Evolutionary conservation across 164 flowering plant genomes (phyloP), one percentile per base, ranked within the genome.

Genomic region (Cinnamomum micranthum): DNA sequence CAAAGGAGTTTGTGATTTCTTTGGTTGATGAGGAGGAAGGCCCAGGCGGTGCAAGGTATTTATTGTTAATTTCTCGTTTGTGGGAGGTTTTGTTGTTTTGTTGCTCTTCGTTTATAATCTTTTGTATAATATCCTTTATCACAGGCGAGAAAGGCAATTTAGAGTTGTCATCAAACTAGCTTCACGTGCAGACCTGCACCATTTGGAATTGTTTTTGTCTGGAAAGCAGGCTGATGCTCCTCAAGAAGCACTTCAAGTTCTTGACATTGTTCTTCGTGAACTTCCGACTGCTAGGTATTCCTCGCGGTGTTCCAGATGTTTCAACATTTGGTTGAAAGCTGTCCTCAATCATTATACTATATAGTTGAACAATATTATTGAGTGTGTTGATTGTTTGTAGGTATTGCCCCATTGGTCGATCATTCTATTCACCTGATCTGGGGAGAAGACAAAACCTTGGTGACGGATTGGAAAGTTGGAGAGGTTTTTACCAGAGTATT

Each of bases 211-310:
- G 82, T 96, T 96, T 77, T 80, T 96, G 74, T 85, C 84, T 50
- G 99, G 99, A 4, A 88, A 79, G 80, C 97, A 87, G 70, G 90
- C 98, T 23, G 98, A 96, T 89, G 97, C 97, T 2, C 99, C 99
- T 1, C 98, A 96, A 76, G 98, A 96, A 82, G 98, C 97, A 17
- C 92, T 96, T 22, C 98, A 96, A 78, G 97, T 92, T 74, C 92
- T 96, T 55, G 99, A 96, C 79, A 91, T 96, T 77, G 98, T 96
- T 50, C 78, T 96, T 64, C 93, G 99, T 24, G 98, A 96, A 77
- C 77, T 90, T 72, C 97, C 97, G 7, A 91, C 95, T 1, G 27
- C 84, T 28, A 74, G 95, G 98, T 92, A 83, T 25, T 68, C 24
- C 22, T 28, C n/a, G 4, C 13, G n/a, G 24, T 69, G 25, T 9